phyloP scores from a whole-genome alignment of 2,329 filamentous ascomycete genomes.

The Pseudocercospora eumusae region DNA sequence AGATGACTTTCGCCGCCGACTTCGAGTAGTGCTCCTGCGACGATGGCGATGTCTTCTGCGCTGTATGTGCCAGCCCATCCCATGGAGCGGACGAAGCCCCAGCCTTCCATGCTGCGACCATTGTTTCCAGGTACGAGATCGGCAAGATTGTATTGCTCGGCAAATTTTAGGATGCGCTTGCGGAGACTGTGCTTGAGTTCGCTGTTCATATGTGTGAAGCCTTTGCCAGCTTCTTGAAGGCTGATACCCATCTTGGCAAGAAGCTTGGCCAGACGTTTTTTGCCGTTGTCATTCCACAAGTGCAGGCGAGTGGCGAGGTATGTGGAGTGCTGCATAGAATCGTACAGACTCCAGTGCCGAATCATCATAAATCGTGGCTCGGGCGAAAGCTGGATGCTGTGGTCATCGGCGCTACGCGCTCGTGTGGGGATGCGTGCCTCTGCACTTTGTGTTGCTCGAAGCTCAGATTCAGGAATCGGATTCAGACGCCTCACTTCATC shows the following conservation, averaged over 20 bases:
- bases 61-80: constrained; percentile 94
- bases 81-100: constrained; percentile 97
- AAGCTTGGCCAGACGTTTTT: constrained; percentile 87
- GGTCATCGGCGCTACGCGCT: constrained; percentile 85
- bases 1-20: constrained; percentile 59
- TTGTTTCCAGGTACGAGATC: constrained; percentile 81
- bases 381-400: constrained; percentile 84
- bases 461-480: constrained; percentile 64
- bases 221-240: constrained; percentile 89
- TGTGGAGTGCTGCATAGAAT: constrained; percentile 96
- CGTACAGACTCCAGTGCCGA: constrained; percentile 94
- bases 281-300: constrained; percentile 88
- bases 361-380: constrained; percentile 92
- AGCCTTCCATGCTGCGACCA: constrained; percentile 75
- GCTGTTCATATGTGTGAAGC: constrained; percentile 98
- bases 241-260: constrained; percentile 98
- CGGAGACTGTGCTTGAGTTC: constrained; percentile 86
- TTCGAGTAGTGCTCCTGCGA: constrained; percentile 88
- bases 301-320: constrained; percentile 90
- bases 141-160: constrained; percentile 88
- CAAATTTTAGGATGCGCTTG: constrained; percentile 84
- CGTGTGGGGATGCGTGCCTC: constrained; percentile 86
- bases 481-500: constrained; percentile 95
- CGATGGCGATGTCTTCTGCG: constrained; percentile 89
- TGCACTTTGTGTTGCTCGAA: constrained; percentile 59